Base-by-base conservation (phyloP, 1,139 yeast species). In the Ogataea hybrid region DNA sequence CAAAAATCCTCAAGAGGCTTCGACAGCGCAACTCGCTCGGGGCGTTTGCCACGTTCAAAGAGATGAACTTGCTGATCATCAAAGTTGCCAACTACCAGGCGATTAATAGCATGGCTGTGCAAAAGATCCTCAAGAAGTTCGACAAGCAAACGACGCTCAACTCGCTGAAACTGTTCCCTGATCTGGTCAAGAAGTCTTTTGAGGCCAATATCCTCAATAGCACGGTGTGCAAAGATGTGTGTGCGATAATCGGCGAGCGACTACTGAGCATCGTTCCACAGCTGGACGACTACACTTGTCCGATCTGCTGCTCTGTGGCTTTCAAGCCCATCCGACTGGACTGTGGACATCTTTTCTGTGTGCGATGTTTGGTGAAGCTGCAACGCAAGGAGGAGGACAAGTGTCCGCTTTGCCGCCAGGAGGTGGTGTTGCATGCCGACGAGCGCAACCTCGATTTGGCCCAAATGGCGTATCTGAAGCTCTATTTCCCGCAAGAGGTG, bases 201-300 rank as follows among this genome's bases (percentile, higher is more conserved):
- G 41, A 50, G 14, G 46, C 51, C 15, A 50, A 52, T 32, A 48
- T 79, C 41, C 64, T 74, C 37, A 67, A 77, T 28, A 67, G 69
- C 6, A 75, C 83, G 2, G 62, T 81, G 28, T 77, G 83, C 0
- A 76, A 73, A 48, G 69, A 73, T 21, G 70, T 81, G 12, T 79
- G 84, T 55, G 72, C 63, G 38, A 69, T 79, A 12, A 78, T 84
- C 39, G 77, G 82, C 31, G 67, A 68, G 14, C 71, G 77, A 10
- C 60, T 84, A 11, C 59, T 83, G 28, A 71, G 75, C 15, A 59
- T 83, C 3, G 68, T 83, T 1, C 92, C 92, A 1, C 90, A 83
- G 58, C 63, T 84, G 14, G 90, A 84, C 40, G 92, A 84, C 57
- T 84, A 81, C 54, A 68, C 77, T 3, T 84, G 92, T 57, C 89